phyloP scores from a whole-genome alignment of 2,329 filamentous ascomycete genomes.

The Fusarium dlaminii region DNA sequence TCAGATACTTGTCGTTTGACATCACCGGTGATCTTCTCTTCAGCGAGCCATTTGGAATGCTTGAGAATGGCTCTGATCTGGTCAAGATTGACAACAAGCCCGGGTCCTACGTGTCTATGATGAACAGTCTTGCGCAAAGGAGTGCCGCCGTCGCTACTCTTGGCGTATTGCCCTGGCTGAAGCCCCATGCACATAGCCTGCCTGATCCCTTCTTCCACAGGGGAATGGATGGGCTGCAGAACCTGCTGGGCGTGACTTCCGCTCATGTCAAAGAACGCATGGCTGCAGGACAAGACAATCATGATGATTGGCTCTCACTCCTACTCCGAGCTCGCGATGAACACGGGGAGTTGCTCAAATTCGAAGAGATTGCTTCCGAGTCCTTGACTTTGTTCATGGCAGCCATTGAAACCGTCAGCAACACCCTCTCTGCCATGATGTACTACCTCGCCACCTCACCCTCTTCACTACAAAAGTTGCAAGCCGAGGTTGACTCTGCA shows the following conservation, averaged over 20 bases:
- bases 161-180: background rate
- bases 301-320: background rate
- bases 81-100: background rate
- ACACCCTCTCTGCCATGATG: background rate
- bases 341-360: background rate
- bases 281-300: background rate
- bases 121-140: background rate
- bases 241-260: background rate
- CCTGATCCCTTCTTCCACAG: background rate
- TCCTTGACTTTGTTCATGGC: background rate
- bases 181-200: background rate
- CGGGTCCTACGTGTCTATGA: background rate
- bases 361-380: background rate
- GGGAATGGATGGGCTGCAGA: background rate
- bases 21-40: conserved; percentile 2
- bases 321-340: background rate
- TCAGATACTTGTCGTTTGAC: background rate
- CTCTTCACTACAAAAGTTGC: background rate
- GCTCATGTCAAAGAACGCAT: background rate
- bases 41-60: background rate
- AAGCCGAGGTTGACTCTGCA: background rate
- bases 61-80: background rate
- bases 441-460: background rate
- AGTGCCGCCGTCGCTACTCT: background rate
- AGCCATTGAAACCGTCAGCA: background rate